phyloP scores from a whole-genome alignment of 2,329 filamentous ascomycete species.

The Ustilaginoidea virens region DNA sequence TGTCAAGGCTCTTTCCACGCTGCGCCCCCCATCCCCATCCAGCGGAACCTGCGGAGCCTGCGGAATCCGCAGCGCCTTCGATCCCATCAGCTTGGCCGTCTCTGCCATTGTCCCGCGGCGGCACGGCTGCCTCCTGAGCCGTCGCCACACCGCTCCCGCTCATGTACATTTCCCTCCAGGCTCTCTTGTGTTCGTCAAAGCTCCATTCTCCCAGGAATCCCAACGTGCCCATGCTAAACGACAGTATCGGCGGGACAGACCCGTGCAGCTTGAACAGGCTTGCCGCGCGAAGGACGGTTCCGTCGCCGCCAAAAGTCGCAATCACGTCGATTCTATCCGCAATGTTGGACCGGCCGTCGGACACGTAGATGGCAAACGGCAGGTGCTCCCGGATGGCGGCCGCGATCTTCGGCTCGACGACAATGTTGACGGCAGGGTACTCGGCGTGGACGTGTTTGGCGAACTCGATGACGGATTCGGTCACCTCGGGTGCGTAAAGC shows the following conservation, averaged over 20 bases:
- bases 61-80: constrained; percentile 5
- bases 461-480: constrained; percentile 36
- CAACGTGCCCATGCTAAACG: constrained; percentile 92
- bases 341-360: constrained; percentile 35
- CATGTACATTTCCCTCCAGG: constrained; percentile 89
- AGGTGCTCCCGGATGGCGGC: constrained; percentile 53
- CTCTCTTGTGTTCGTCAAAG: constrained; percentile 80
- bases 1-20: constrained; percentile 69
- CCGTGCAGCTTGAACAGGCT: constrained; percentile 58
- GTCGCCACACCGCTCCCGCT: constrained; percentile 36
- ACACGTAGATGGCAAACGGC: constrained; percentile 57
- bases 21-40: constrained; percentile 65
- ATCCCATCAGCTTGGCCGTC: not conserved
- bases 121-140: constrained; percentile 26
- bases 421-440: constrained; percentile 66
- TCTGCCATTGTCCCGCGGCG: constrained; percentile 13
- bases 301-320: constrained; percentile 78
- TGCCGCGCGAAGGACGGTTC: constrained; percentile 21
- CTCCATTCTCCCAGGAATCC: constrained; percentile 96
- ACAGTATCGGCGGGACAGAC: constrained; percentile 77
- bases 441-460: constrained; percentile 60
- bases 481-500: constrained; percentile 37
- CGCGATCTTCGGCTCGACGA: constrained; percentile 69
- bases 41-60: too few species aligned
- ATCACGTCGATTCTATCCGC: constrained; percentile 76